Base-by-base conservation (phyloP, 768 basidiomycete species). In the Russula foetens region DNA sequence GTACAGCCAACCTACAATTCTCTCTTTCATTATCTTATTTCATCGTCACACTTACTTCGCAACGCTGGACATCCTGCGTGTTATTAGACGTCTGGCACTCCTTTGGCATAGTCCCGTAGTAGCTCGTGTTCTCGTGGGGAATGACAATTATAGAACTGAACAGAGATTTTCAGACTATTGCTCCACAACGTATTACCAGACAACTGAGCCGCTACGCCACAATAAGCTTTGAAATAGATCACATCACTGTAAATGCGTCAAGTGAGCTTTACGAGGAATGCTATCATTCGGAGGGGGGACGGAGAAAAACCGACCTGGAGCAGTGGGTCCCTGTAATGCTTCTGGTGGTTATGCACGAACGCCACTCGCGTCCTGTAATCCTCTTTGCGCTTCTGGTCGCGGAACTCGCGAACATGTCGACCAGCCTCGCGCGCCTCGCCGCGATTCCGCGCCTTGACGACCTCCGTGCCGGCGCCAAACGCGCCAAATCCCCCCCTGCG, bases 381-480 rank as follows among this genome's bases (percentile, higher is more conserved):
- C 69, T 96, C 89, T 61, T 82, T 80, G 53, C 83, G 77, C 67
- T 77, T 82, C 70, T 89, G 84, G 70, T 97, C 95, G 63, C 88
- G 79, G 75, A 88, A 90, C 68, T 93, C 88, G 56, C 84, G 78
- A 1, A 91, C 81, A 72, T 95, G 91, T 48, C 91, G 81, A 15
- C 87, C 92, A 23, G 96, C 96, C 72, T 98, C 88, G 65, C 82
- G 82, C 15, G 97, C 97, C 75, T 98, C 96, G 2, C 97, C 97
- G n/a, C 80, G 81, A 75, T 98, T 98, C 53, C 92, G 80, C 23
- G 93, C 96, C 71, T 87, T 91, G 62, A 98, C 81, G 11, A 94
- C 88, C 33, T 92, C 83, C 8, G 81, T 85, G 1, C 92, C 93
- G 11, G 74, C 74, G 2, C 95, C 95, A 68, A 79, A 94, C 2